Evolutionary conservation across 2,329 filamentous ascomycete genomes (phyloP), one percentile per base, ranked within the genome.

Genomic region (Talaromyces rugulosus): DNA sequence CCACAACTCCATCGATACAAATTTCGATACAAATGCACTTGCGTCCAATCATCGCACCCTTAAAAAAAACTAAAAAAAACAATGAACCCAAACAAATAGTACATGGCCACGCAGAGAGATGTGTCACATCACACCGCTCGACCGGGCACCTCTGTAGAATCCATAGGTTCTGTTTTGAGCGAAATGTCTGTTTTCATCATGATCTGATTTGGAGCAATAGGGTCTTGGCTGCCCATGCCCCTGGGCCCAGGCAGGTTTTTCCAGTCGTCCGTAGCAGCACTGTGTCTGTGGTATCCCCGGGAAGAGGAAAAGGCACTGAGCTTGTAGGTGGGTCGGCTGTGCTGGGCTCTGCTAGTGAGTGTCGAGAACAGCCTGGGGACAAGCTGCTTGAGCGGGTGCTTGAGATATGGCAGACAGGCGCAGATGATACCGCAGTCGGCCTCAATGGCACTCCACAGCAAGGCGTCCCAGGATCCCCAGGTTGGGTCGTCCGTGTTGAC

Each of bases 381-480:
- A 16, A 64, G 34, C 28, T 62, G 62, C 51, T 65, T 64, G 51
- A 69, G 33, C 3, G 66, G 65, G 34, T 67, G 65, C 54, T 68
- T 68, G 50, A 69, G 61, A 12, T 66, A 65, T n/a, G 66, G 67
- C 14, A 69, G 52, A 58, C 66, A 68, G 34, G 66, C 58, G 59
- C 68, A 67, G 60, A 69, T 68, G 56, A 66, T 67, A 18, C 66
- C 66, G 5, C 62, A 62, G 56, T 64, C 66, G 27, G 66, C 65
- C 52, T 69, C 68, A 57, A 69, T 64, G 51, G 67, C 57, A 58
- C 67, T 69, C 68, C 68, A 69, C 11, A 68, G 31, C 33, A 65
- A 23, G 18, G 64, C 64, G 14, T 64, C 62, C 56, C 58, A 65
- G n/a, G 64, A 65, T 12, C 64, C 64, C 64, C 64, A 65, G 5